These are phyloP conservation scores for Apiotrichum mycotoxinovorans DNA, from an alignment of 1,284 basidiomycete species.

Conservation along the genomic window DNA sequence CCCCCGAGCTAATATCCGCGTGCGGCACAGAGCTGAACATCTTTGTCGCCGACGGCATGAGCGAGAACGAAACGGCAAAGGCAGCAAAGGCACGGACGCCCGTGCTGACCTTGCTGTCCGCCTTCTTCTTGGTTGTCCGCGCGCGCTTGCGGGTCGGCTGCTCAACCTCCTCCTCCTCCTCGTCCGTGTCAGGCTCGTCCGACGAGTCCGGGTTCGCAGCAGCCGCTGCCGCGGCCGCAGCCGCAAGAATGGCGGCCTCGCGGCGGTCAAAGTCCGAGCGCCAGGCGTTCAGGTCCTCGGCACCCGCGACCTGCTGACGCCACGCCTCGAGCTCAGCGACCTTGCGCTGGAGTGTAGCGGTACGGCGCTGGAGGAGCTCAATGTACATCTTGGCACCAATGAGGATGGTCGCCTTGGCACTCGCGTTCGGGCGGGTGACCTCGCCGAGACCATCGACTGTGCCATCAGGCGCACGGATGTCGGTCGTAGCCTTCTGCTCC, in stretches of 20 bases:
- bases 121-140: slow-evolving; percentile 23
- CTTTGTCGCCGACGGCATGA: slow-evolving; percentile 39
- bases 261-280: slow-evolving; percentile 34
- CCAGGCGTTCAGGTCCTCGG: slow-evolving; percentile 33
- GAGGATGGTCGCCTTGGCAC: slow-evolving; percentile 49
- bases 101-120: slow-evolving; percentile 11
- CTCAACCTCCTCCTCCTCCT: slow-evolving; percentile 31
- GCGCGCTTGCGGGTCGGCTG: slow-evolving; percentile 24
- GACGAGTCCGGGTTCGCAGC: slow-evolving; percentile 26
- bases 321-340: slow-evolving; percentile 38
- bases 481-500: slow-evolving; percentile 42
- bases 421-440: slow-evolving; percentile 47
- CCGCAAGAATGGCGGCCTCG: slow-evolving; percentile 31
- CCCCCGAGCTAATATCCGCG: neutral
- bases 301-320: slow-evolving; percentile 34
- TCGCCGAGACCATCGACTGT: slow-evolving; percentile 49
- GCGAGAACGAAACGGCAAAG: slow-evolving; percentile 43
- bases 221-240: slow-evolving; percentile 18
- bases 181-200: slow-evolving; percentile 25
- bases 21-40: slow-evolving; percentile 17
- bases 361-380: slow-evolving; percentile 43
- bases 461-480: slow-evolving; percentile 41
- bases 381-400: slow-evolving; percentile 49
- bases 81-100: slow-evolving; percentile 41
- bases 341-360: slow-evolving; percentile 35